Percentiles rank a stretch among this genome's conserved stretches.
Conservation (phyloP, 352 stramenopile species). For the Phytophthora constricta region DNA sequence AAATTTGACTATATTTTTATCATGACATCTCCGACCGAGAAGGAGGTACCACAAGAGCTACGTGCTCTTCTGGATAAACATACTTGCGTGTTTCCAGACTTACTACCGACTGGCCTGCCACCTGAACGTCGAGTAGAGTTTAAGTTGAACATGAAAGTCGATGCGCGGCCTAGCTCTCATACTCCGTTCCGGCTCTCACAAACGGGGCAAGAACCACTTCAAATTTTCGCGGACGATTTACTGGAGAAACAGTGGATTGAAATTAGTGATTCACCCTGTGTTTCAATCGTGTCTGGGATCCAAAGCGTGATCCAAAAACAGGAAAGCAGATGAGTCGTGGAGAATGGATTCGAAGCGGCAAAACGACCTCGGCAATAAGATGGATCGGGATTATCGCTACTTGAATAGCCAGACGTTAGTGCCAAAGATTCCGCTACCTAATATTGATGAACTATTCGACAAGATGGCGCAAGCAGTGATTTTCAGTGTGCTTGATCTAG, state of each 20-base stretch:
- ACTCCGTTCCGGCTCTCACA: neutral
- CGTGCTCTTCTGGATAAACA: neutral
- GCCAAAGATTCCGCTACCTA: constrained; percentile 20
- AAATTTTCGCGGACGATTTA: neutral
- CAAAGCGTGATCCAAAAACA: constrained; percentile 2
- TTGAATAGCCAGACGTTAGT: constrained; percentile 16
- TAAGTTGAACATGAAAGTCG: neutral
- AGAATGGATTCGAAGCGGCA: constrained; percentile 22
- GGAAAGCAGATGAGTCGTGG: neutral
- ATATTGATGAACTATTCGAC: constrained; percentile 30
- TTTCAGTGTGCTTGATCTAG: constrained; percentile 30
- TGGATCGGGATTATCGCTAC: constrained; percentile 22
- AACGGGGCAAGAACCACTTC: neutral
- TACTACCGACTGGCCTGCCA: neutral
- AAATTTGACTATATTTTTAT: neutral
- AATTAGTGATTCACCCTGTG: neutral
- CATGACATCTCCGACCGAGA: neutral
- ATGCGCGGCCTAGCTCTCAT: neutral
- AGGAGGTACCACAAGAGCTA: neutral
- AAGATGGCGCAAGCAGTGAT: constrained; percentile 18
- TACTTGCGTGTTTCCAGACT: neutral
- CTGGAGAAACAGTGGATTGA: neutral
- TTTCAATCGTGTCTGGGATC: neutral
- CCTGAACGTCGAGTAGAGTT: neutral
- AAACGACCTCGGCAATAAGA: constrained; percentile 8